Conservation (phyloP, 169 alveolate species). For the Plasmodium coatneyi region DNA sequence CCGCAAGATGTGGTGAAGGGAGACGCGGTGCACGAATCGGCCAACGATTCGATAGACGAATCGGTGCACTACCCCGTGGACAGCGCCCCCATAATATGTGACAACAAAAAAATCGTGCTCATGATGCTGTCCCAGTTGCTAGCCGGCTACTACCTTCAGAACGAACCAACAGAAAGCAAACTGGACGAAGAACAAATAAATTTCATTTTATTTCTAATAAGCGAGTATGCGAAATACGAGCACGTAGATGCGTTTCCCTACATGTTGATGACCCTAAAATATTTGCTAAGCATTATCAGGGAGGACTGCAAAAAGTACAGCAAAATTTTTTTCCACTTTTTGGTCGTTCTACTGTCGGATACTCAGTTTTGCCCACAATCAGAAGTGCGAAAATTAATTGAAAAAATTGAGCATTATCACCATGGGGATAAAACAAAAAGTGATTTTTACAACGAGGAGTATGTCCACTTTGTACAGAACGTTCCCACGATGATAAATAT, state of each 20-base stretch:
- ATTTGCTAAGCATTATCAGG: slow-evolving; percentile 24
- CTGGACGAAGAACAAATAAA: slow-evolving; percentile 22
- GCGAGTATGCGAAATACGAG: slow-evolving; percentile 56
- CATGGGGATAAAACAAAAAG: slow-evolving; percentile 6
- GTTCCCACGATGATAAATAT: slow-evolving; percentile 13
- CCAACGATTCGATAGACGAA: not conserved
- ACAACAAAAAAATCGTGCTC: slow-evolving; percentile 47
- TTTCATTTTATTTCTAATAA: slow-evolving; percentile 51
- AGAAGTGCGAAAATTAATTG: slow-evolving; percentile 34
- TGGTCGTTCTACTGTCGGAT: slow-evolving; percentile 36
- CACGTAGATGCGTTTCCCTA: slow-evolving; percentile 39
- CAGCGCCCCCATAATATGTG: slow-evolving; percentile 2
- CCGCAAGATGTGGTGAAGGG: not conserved
- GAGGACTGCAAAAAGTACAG: slow-evolving; percentile 59
- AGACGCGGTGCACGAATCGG: not conserved
- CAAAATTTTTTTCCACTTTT: slow-evolving; percentile 54
- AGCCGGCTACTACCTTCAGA: slow-evolving; percentile 24
- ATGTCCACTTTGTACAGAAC: slow-evolving; percentile 21
- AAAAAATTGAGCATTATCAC: slow-evolving; percentile 26
- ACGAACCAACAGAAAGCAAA: not conserved
- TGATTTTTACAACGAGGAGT: slow-evolving; percentile 56
- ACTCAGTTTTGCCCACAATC: slow-evolving; percentile 6
- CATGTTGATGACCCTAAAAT: slow-evolving; percentile 22
- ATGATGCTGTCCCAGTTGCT: slow-evolving; percentile 55
- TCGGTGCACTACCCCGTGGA: not conserved